Evolutionary conservation across 148 eudicot species (phyloP).

Genomic region (Drosera capensis): DNA sequence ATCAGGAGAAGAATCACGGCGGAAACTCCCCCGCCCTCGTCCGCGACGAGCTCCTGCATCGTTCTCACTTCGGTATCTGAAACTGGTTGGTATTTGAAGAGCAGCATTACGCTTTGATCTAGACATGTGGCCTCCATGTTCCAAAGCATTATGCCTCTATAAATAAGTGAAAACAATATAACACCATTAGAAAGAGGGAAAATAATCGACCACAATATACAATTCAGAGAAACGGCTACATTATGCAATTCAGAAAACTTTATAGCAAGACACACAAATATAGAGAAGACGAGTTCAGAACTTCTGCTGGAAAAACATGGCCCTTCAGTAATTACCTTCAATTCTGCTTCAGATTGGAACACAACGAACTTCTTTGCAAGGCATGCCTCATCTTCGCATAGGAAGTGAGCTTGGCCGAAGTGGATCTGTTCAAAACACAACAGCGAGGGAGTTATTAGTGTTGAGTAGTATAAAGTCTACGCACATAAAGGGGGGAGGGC

Average conservation of each 20-base stretch:
- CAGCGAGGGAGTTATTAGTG: background rate
- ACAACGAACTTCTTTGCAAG: conserved; percentile 72
- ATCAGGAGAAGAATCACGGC: conserved; percentile 46
- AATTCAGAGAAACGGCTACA: background rate
- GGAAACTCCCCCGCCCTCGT: conserved; percentile 41
- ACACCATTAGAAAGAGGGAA: background rate
- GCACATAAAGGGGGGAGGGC: background rate
- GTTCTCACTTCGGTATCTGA: conserved; percentile 40
- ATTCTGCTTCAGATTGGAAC: conserved; percentile 53
- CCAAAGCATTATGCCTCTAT: conserved; percentile 67
- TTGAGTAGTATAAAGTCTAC: conserved; percentile 5
- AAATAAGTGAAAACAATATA: conserved; percentile 4
- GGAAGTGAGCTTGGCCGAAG: conserved; percentile 57
- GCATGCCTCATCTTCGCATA: conserved; percentile 75
- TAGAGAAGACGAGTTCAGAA: background rate
- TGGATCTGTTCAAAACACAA: conserved; percentile 31
- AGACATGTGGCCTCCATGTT: conserved; percentile 71
- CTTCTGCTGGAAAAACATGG: background rate
- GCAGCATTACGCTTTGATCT: conserved; percentile 56
- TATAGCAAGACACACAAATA: too few species aligned
- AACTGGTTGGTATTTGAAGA: conserved; percentile 31
- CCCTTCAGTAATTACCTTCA: conserved; percentile 36
- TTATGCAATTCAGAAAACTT: too few species aligned
- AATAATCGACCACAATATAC: background rate
- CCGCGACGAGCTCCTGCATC: conserved; percentile 74